Evolutionary conservation across 2,329 filamentous ascomycete species (phyloP).

Genomic region (Pseudogymnoascus sp.): DNA sequence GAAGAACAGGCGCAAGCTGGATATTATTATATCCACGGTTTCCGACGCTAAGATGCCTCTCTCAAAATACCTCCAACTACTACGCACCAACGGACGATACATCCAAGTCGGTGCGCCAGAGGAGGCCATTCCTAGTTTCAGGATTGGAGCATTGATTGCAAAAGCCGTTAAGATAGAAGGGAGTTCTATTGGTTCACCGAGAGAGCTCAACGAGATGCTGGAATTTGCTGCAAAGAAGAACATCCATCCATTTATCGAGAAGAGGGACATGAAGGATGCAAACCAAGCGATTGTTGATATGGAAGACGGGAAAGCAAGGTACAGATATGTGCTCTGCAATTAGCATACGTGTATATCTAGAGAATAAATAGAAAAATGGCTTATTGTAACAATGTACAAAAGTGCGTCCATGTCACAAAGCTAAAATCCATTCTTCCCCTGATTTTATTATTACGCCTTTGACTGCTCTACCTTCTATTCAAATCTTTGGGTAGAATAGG

Average conservation of each 20-base stretch:
- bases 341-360: constrained; percentile 21
- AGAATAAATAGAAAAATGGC: not conserved
- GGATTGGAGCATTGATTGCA: constrained; percentile 47
- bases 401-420: not conserved
- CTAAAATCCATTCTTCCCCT: not conserved
- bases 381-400: not conserved
- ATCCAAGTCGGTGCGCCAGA: constrained; percentile 63
- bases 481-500: not conserved
- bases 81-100: constrained; percentile 52
- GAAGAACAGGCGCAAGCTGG: constrained; percentile 43
- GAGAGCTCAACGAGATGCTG: constrained; percentile 55
- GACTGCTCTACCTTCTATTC: not conserved
- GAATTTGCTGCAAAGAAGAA: constrained; percentile 50
- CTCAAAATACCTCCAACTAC: constrained; percentile 50
- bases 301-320: constrained; percentile 46
- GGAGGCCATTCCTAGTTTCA: constrained; percentile 44
- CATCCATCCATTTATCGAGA: constrained; percentile 50
- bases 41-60: constrained; percentile 54
- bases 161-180: constrained; percentile 46
- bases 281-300: constrained; percentile 52
- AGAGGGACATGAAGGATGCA: constrained; percentile 48
- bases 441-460: not conserved
- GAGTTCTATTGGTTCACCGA: constrained; percentile 31
- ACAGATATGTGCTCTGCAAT: constrained; percentile 42
- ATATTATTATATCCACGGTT: constrained; percentile 53